These are phyloP conservation scores for Russula vinacea DNA, from an alignment of 768 basidiomycete species.

Conservation along the genomic window DNA sequence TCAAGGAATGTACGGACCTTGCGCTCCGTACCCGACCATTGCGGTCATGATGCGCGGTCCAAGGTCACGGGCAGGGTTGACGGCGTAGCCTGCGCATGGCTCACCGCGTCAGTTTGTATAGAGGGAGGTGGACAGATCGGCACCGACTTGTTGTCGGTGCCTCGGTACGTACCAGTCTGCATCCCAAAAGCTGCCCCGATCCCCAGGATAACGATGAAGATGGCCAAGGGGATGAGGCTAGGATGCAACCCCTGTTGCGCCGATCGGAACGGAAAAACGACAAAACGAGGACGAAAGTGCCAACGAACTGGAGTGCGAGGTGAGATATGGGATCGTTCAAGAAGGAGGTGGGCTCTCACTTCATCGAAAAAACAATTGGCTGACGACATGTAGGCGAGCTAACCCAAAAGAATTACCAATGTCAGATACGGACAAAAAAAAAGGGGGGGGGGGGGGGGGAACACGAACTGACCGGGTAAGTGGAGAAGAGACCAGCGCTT, in stretches of 20 bases:
- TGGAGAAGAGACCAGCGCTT: conserved; percentile 57
- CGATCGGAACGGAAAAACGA: conserved; percentile 54
- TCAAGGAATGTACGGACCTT: conserved; percentile 33
- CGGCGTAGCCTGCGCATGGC: conserved; percentile 47
- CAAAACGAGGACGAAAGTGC: conserved; percentile 55
- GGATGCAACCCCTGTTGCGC: conserved; percentile 48
- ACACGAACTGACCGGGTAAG: conserved; percentile 45
- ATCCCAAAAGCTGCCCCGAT: conserved; percentile 56
- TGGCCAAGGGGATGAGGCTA: conserved; percentile 51
- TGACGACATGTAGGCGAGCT: too few species aligned
- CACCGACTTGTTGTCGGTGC: background rate
- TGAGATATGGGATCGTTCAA: background rate
- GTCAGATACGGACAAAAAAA: background rate
- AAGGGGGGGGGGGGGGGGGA: too few species aligned
- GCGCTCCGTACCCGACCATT: conserved; percentile 68
- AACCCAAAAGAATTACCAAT: background rate
- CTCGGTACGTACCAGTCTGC: conserved; percentile 43
- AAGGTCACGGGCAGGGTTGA: conserved; percentile 72
- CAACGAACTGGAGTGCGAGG: conserved; percentile 46
- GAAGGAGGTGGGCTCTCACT: conserved; percentile 30
- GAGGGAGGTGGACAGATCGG: too few species aligned
- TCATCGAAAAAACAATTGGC: conserved; percentile 49
- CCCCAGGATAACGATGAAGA: conserved; percentile 58
- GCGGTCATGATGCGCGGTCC: conserved; percentile 66
- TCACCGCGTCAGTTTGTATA: background rate